phyloP scores from a whole-genome alignment of 1,139 yeast species.

The Debaryomyces singareniensis region DNA sequence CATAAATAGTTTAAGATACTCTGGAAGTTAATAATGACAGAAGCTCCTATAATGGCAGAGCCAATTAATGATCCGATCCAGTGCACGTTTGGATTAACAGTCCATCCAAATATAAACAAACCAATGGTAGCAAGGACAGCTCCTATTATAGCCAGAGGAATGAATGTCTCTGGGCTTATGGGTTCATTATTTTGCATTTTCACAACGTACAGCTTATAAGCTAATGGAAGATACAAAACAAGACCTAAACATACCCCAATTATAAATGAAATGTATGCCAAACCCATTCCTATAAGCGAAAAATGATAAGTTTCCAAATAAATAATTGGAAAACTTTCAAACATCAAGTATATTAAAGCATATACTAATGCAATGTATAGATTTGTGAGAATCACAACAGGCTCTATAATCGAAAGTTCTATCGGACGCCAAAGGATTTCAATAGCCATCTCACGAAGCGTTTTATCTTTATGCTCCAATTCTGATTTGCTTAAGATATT shows the following conservation, averaged over 20 bases:
- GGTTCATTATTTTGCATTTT: slow-evolving; percentile 15
- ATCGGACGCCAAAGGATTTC: slow-evolving; percentile 47
- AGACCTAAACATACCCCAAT: slow-evolving; percentile 34
- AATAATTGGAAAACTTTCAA: slow-evolving; percentile 57
- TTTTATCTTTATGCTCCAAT: slow-evolving; percentile 15
- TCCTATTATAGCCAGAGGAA: slow-evolving; percentile 37
- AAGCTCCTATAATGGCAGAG: slow-evolving; percentile 19
- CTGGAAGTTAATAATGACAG: slow-evolving; percentile 27
- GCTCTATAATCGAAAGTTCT: slow-evolving; percentile 35
- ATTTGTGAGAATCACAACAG: slow-evolving; percentile 40
- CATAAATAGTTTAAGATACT: slow-evolving; percentile 48
- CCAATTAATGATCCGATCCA: slow-evolving; percentile 30
- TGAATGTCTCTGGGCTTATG: slow-evolving; percentile 33
- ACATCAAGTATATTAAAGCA: slow-evolving; percentile 49
- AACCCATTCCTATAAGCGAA: slow-evolving; percentile 43
- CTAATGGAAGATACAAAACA: slow-evolving; percentile 16
- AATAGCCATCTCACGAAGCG: slow-evolving; percentile 16
- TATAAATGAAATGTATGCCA: slow-evolving; percentile 36
- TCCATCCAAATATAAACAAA: slow-evolving; percentile 28
- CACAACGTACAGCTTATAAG: slow-evolving; percentile 17
- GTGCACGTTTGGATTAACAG: slow-evolving; percentile 19
- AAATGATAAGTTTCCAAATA: slow-evolving; percentile 39
- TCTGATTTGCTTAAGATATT: slow-evolving; percentile 25
- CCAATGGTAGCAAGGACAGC: slow-evolving; percentile 23
- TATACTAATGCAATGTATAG: slow-evolving; percentile 48